phyloP scores from a whole-genome alignment of 2,329 filamentous ascomycete species.

The Nemania diffusa region DNA sequence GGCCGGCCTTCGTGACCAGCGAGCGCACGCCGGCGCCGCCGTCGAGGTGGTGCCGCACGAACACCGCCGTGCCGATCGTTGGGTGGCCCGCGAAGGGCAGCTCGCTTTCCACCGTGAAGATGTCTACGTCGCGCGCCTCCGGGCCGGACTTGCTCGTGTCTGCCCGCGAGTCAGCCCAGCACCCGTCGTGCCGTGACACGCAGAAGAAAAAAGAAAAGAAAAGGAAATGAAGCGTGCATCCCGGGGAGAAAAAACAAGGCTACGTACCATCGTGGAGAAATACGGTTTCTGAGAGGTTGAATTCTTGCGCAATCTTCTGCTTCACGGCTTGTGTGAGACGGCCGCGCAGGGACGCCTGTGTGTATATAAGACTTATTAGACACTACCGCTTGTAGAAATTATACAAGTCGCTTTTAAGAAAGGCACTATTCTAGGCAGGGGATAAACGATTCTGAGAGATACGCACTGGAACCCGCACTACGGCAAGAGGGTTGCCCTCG shows the following conservation, averaged over 20 bases:
- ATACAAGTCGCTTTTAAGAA: not conserved
- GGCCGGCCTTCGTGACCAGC: conserved; percentile 66
- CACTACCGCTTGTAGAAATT: not conserved
- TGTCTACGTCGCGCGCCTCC: conserved; percentile 62
- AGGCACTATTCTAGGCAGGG: not conserved
- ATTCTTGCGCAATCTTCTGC: conserved; percentile 68
- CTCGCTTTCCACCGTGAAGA: conserved; percentile 66
- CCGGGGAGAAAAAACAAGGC: not conserved
- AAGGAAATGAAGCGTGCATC: not conserved
- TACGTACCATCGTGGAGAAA: conserved; percentile 63
- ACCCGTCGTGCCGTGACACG: conserved; percentile 35
- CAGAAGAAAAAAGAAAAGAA: not conserved
- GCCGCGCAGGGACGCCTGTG: conserved; percentile 42
- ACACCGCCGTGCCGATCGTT: conserved; percentile 66
- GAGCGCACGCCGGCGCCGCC: conserved; percentile 54
- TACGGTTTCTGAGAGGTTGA: conserved; percentile 72
- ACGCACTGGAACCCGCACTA: conserved; percentile 62
- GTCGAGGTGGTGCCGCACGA: conserved; percentile 53
- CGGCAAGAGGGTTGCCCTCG: conserved; percentile 69
- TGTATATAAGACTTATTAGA: not conserved
- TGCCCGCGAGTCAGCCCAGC: conserved; percentile 46
- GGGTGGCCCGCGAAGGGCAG: conserved; percentile 72
- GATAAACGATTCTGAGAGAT: not conserved
- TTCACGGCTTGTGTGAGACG: conserved; percentile 63
- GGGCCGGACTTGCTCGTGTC: conserved; percentile 46